Evolutionary conservation across 2,329 filamentous ascomycete genomes (phyloP).

Genomic region (Biscogniauxia sp.): DNA sequence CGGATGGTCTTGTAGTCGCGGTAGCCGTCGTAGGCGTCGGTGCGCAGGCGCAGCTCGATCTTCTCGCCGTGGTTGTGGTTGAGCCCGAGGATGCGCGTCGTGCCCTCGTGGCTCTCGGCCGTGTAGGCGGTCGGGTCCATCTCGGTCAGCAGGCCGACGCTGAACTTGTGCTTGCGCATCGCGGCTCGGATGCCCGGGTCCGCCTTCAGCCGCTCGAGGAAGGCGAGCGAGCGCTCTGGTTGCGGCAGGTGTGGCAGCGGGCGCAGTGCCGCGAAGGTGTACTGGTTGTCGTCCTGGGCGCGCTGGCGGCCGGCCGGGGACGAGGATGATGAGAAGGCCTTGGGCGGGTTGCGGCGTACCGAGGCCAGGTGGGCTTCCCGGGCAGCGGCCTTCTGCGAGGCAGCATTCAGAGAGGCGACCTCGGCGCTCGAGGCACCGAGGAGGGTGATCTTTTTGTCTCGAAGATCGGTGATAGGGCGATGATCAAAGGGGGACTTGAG

Average conservation of each 20-base stretch:
- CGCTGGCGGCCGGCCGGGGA: conserved; percentile 30
- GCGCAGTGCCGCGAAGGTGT: conserved; percentile 77
- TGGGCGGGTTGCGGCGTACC: conserved; percentile 29
- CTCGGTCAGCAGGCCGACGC: conserved; percentile 83
- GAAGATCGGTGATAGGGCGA: conserved; percentile 44
- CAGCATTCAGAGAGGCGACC: conserved; percentile 52
- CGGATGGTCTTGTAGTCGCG: conserved; percentile 89
- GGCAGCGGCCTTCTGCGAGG: conserved; percentile 47
- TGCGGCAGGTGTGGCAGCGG: conserved; percentile 76
- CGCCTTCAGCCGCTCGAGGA: conserved; percentile 72
- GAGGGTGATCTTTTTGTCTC: conserved; percentile 60
- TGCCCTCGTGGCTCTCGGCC: conserved; percentile 63
- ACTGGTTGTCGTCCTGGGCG: conserved; percentile 59
- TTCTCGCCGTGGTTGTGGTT: conserved; percentile 87
- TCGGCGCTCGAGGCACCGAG: conserved; percentile 63
- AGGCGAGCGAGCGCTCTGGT: conserved; percentile 66
- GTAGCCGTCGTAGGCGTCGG: conserved; percentile 91
- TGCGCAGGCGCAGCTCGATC: conserved; percentile 87
- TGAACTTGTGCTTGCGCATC: conserved; percentile 84
- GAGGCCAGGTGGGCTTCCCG: conserved; percentile 43
- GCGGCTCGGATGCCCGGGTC: conserved; percentile 82
- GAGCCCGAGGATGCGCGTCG: conserved; percentile 75
- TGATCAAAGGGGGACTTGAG: conserved; percentile 64
- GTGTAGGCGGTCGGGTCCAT: conserved; percentile 91
- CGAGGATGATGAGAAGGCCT: conserved; percentile 24